Evolutionary conservation across 306 rosid genomes (phyloP), one percentile per base, ranked within the genome.

Genomic region (Trichosanthes cucumerina): DNA sequence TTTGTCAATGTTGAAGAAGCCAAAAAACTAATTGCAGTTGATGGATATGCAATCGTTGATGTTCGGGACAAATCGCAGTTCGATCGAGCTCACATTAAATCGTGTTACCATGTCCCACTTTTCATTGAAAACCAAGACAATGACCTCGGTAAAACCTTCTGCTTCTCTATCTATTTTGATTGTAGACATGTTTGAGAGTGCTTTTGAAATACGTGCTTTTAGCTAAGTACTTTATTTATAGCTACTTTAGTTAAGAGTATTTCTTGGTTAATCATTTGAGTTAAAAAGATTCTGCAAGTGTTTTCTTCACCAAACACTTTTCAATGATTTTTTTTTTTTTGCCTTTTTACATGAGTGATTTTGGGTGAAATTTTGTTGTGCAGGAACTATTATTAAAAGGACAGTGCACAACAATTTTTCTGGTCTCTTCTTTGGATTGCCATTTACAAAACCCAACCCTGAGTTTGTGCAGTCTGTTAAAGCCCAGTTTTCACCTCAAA

Each of bases 331-430:
- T 44, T n/a, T n/a, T n/a, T n/a, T n/a, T 44, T 12, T 44, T 28
- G 2, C 33, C 2, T 14, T 47, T 47, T 47, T 47, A 11, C 34
- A 58, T 10, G 10, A 10, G 8, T 10, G 34, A 11, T 58, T 60
- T 15, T 60, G 0, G 1, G 54, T 49, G 16, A 23, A 41, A 71
- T 72, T 50, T 56, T 75, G 38, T 50, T 80, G 57, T 79, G 87
- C 85, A 95, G 98, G 96, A 79, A 95, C 98, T 76, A 83, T 91
- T 81, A 64, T 95, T 47, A 87, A 88, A 66, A 92, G 98, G 82
- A 88, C 92, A n/a, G 76, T 95, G 78, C 98, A 95, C 85, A 95
- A 95, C 86, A 95, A 95, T 53, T 95, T 95, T 83, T 80, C 97
- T 6, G 98, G 98, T 66, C 84, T 95, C 78, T 91, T 95, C 89